These are phyloP conservation scores for Yamadazyma aaseri DNA, from an alignment of 1,139 yeast genomes.

Conservation along the genomic window DNA sequence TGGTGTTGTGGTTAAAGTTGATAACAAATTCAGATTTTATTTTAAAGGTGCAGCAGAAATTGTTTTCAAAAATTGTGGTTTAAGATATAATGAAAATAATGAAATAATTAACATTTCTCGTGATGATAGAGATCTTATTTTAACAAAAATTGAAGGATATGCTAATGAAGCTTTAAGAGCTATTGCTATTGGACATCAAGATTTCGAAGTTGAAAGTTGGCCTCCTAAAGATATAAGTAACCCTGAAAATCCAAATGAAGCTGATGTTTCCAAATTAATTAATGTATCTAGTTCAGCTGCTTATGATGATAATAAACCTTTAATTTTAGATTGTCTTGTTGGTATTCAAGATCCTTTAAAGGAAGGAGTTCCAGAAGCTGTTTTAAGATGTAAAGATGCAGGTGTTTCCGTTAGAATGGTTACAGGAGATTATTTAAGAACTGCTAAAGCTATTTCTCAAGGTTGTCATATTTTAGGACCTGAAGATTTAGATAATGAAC, in stretches of 20 bases:
- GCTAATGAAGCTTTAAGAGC: constrained; percentile 84
- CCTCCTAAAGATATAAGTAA: constrained; percentile 53
- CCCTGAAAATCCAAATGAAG: constrained; percentile 32
- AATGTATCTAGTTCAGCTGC: constrained; percentile 20
- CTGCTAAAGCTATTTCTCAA: constrained; percentile 87
- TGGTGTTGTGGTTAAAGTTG: constrained; percentile 62
- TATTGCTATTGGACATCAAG: constrained; percentile 78
- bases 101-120: constrained; percentile 25
- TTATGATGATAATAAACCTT: constrained; percentile 27
- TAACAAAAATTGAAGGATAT: constrained; percentile 54
- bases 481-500: constrained; percentile 50
- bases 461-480: constrained; percentile 77
- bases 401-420: constrained; percentile 97
- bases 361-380: constrained; percentile 87
- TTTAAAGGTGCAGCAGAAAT: constrained; percentile 96
- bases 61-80: constrained; percentile 60
- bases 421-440: constrained; percentile 88
- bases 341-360: constrained; percentile 96
- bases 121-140: constrained; percentile 31
- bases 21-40: constrained; percentile 57
- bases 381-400: constrained; percentile 77
- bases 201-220: constrained; percentile 58
- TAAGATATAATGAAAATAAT: constrained; percentile 22
- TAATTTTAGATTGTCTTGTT: constrained; percentile 66
- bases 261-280: constrained; percentile 48